Evolutionary conservation across 768 basidiomycete species (phyloP), one percentile per base, ranked within the genome.

Genomic region (Russula abietina): DNA sequence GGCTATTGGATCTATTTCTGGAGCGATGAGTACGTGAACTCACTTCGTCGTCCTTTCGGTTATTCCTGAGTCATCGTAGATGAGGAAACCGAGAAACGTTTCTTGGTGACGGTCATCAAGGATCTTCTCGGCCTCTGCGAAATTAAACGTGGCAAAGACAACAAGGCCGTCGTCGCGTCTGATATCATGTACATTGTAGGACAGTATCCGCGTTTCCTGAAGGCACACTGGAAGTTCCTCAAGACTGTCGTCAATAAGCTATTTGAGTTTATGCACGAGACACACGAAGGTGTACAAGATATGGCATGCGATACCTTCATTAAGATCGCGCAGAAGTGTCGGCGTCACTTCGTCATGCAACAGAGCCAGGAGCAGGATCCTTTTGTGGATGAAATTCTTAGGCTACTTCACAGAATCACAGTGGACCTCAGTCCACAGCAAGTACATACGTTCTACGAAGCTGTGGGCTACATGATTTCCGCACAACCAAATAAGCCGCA

Each of bases 251-350:
- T 99, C 66, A 99, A 98, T 78, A 99, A 99, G 75, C 80, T 98
- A 8, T 99, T 98, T 75, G 97, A 99, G 73, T 99, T 99, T 74
- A 98, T 98, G 94, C 97, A 99, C 74, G 96, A 99, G 77, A 97
- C 93, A 0, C 96, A 99, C 71, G 97, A 99, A 79, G 94, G 95
- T 78, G 97, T 99, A 12, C 97, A 99, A 74, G 97, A 99, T 77
- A 99, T 99, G 97, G 97, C 97, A 51, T 99, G 97, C 76, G 97
- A 99, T 73, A 99, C 97, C 0, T 99, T 99, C 76, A 98, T 99
- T 80, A 99, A 98, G 77, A 99, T 99, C 69, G 93, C 97, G 26
- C 97, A 99, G 74, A 99, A 98, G 75, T 98, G 95, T 73, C 83
- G 94, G 46, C 83, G 96, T 58, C 97, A 99, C 75, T 99, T 99